Evolutionary conservation across 805 yeast species (phyloP).

Genomic region (Wickerhamomyces hampshirensis): DNA sequence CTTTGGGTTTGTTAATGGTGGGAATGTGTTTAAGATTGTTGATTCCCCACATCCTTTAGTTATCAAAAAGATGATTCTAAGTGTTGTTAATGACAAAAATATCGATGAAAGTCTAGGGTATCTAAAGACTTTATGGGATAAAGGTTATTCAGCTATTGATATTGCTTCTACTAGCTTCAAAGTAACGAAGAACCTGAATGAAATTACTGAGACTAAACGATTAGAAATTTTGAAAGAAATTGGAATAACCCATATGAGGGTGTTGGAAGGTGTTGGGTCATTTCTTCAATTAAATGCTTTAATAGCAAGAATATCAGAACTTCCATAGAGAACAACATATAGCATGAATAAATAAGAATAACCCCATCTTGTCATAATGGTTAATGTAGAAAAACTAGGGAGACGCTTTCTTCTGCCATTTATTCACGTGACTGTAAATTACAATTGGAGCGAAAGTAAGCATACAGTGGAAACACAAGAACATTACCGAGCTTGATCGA

Average conservation of each 20-base stretch:
- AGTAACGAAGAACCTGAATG: constrained; percentile 73
- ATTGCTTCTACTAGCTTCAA: constrained; percentile 86
- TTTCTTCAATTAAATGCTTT: constrained; percentile 83
- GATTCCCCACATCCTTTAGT: constrained; percentile 95
- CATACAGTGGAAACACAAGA: too few relatives aligned
- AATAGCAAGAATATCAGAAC: constrained; percentile 46
- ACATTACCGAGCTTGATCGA: background rate
- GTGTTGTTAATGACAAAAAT: constrained; percentile 33
- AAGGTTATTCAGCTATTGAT: constrained; percentile 92
- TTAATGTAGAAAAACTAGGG: too few relatives aligned
- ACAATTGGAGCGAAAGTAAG: too few relatives aligned
- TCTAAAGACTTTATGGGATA: constrained; percentile 71
- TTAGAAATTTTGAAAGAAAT: constrained; percentile 79
- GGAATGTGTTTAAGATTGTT: constrained; percentile 90
- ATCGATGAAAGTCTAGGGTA: constrained; percentile 64
- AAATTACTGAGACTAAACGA: constrained; percentile 61
- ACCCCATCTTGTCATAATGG: too few relatives aligned
- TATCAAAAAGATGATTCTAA: constrained; percentile 63
- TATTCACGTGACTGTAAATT: background rate
- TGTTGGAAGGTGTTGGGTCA: constrained; percentile 88
- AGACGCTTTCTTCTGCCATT: too few relatives aligned
- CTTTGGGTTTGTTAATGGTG: constrained; percentile 83
- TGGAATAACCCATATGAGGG: constrained; percentile 88
- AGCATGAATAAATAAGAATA: too few relatives aligned
- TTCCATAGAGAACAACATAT: constrained; percentile 1